Base-by-base conservation (phyloP, 1,284 basidiomycete genomes). In the Irpex sp. region DNA sequence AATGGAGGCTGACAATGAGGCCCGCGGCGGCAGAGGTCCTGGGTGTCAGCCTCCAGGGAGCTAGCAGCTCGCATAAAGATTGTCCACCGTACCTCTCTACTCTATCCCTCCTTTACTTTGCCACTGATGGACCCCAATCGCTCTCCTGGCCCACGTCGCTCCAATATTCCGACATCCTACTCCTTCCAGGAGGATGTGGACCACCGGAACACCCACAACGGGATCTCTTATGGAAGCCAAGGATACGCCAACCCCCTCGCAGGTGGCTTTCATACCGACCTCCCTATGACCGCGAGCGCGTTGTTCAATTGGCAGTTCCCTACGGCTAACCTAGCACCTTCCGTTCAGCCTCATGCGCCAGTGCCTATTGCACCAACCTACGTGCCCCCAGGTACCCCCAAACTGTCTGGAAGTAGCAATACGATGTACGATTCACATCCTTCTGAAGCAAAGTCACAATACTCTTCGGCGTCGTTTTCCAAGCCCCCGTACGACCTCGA, bases 401-500 rank as follows among this genome's bases (percentile, higher is more conserved):
- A 31, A 19, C 11, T 51, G 6, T 64, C 63, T 11, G 57, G 57
- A 19, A 39, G 26, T 39, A 64, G 60, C 21, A 51, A 33, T 21
- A 35, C 39, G 21, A 59, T 59, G 19, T 50, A 57, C 21, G 63
- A 59, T 9, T 55, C 39, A 5, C 26, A 53, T 7, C 15, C 33
- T 33, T 15, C 26, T 13, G 37, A 57, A 11, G 55, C 26, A 13
- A 35, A n/a, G 39, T 71, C 75, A 58, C 77, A 74, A 66, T 83
- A 76, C 65, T 77, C 82, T 0, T 71, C 86, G 53, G 81, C 84
- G 9, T 85, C 85, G 4, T 19, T 51, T 1, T 82, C 85, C 72
- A 75, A 78, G 58, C 85, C 88, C 66, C 84, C 86, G 15, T 81
- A 85, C 66, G 83, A 86, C 53, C 86, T 89, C 58, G 75, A 73